Conservation (phyloP, 306 rosid species). For the Erythrophleum fordii region DNA sequence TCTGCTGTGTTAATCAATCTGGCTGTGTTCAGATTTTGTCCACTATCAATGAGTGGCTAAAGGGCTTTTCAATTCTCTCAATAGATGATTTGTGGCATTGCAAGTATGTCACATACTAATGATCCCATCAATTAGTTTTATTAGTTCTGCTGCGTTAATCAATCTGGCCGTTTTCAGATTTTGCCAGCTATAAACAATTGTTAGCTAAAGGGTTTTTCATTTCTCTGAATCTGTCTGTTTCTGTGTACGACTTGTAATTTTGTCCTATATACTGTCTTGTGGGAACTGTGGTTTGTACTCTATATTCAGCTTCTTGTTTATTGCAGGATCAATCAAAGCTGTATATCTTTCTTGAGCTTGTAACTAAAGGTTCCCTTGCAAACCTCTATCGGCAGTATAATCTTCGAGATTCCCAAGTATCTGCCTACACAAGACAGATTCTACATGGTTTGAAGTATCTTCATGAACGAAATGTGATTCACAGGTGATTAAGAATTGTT, state of each 20-base stretch:
- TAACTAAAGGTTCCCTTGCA: constrained; percentile 87
- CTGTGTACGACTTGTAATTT: neutral
- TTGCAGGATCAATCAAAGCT: constrained; percentile 83
- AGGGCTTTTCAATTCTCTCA: neutral
- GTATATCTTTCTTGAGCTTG: constrained; percentile 87
- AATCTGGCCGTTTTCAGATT: neutral
- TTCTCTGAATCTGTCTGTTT: neutral
- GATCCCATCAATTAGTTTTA: neutral
- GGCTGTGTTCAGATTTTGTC: neutral
- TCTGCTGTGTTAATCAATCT: constrained; percentile 7
- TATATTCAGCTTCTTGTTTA: constrained; percentile 38
- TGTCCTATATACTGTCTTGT: neutral
- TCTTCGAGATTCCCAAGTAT: constrained; percentile 84
- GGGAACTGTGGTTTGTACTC: constrained; percentile 5
- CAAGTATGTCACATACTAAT: neutral
- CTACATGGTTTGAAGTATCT: constrained; percentile 91
- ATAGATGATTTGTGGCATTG: neutral
- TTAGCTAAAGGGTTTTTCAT: neutral
- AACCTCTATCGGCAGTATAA: constrained; percentile 62
- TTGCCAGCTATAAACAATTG: neutral
- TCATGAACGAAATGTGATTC: constrained; percentile 85
- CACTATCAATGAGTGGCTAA: neutral
- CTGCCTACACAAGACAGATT: constrained; percentile 90
- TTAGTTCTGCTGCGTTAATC: neutral
- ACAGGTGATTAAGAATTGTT: constrained; percentile 63